Conservation (phyloP, 306 rosid genomes). For the Glycyrrhiza uralensis region DNA sequence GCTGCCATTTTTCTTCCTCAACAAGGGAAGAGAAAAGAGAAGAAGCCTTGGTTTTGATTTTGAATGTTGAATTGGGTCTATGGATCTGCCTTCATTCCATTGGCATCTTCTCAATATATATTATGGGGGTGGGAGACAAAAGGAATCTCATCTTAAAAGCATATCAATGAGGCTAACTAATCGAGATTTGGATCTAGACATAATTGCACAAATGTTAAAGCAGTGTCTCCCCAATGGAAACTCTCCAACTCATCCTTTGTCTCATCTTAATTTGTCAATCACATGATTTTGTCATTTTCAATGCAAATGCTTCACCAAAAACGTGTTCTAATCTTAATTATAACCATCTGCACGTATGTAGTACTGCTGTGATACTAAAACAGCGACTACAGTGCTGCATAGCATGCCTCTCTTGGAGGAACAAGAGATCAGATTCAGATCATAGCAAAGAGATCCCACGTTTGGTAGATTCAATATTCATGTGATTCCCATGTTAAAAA, state of each 20-base stretch:
- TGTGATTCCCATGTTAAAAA: slow-evolving; percentile 10
- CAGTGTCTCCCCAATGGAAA: slow-evolving; percentile 12
- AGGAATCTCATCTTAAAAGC: slow-evolving; percentile 16
- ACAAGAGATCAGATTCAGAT: too few relatives aligned
- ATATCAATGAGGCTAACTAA: slow-evolving; percentile 18
- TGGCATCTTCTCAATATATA: slow-evolving; percentile 22
- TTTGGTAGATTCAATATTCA: neutral
- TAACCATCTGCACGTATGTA: neutral
- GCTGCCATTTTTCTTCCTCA: slow-evolving; percentile 11
- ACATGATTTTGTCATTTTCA: neutral
- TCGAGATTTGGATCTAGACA: slow-evolving; percentile 25
- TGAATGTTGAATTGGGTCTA: slow-evolving; percentile 20
- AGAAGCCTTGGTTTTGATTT: neutral
- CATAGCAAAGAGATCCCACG: neutral
- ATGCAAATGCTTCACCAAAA: neutral
- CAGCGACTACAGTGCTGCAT: neutral
- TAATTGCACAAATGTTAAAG: neutral
- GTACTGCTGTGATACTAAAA: neutral
- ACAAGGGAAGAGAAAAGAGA: neutral
- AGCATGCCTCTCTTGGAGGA: neutral
- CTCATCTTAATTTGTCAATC: neutral
- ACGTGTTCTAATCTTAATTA: neutral
- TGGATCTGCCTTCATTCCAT: neutral
- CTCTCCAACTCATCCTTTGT: slow-evolving; percentile 26
- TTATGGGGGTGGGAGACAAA: neutral